These are phyloP conservation scores for Moringa oleifera DNA, from an alignment of 345 rosid species.

Conservation along the genomic window DNA sequence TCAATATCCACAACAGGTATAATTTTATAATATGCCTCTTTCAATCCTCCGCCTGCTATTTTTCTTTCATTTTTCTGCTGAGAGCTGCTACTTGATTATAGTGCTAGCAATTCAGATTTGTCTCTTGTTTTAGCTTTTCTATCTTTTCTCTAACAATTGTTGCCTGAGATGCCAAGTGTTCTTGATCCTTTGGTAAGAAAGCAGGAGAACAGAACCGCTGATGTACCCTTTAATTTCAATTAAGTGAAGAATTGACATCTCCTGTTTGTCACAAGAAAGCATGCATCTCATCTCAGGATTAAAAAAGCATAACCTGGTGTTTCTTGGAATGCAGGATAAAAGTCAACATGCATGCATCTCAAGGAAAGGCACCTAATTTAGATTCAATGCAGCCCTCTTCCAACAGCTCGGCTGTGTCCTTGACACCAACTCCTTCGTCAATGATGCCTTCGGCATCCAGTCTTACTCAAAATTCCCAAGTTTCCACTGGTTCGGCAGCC, in stretches of 20 bases:
- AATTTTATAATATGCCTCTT: neutral
- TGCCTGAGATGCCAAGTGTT: neutral
- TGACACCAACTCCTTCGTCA: constrained; percentile 26
- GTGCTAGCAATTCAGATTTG: too few relatives aligned
- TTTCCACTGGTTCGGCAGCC: constrained; percentile 5
- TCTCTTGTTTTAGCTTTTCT: too few relatives aligned
- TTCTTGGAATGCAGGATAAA: constrained; percentile 55
- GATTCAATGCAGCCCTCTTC: constrained; percentile 30
- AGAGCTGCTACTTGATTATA: too few relatives aligned
- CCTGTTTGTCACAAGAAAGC: too few relatives aligned
- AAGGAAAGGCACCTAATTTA: constrained; percentile 36
- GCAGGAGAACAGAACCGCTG: constrained; percentile 5
- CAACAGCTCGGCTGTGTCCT: constrained; percentile 15
- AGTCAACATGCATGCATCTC: constrained; percentile 73
- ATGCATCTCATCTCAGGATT: neutral
- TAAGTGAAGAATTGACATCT: neutral
- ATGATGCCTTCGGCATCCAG: neutral
- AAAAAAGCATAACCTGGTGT: neutral
- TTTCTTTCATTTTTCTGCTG: too few relatives aligned
- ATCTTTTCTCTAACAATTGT: too few relatives aligned
- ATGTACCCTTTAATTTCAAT: neutral
- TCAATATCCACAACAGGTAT: constrained; percentile 85
- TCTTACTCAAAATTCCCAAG: constrained; percentile 8
- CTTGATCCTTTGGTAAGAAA: neutral
- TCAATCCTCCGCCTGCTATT: neutral